Base-by-base conservation (phyloP, 441 rosid genomes). In the Viola pubescens region DNA sequence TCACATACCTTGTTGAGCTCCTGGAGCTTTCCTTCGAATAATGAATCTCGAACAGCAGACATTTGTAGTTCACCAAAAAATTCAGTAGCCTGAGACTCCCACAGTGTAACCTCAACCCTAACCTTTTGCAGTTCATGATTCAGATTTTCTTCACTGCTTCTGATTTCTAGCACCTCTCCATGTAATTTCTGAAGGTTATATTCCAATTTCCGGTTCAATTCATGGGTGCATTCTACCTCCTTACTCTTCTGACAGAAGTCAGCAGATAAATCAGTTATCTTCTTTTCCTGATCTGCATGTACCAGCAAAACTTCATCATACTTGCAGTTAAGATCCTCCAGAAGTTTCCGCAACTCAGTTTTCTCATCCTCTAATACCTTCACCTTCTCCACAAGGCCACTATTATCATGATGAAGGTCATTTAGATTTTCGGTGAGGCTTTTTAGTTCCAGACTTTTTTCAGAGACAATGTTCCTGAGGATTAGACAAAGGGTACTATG, bases 41-140 rank as follows among this genome's bases (percentile, higher is more conserved):
- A 65, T 63, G 70, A 75, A 74, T 85, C 90, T 63, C 42, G 81
- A 60, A 87, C 77, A 53, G 60, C 61, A 11, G 79, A 82, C 41
- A 73, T 61, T 67, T 86, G 92, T 65, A 85, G 64, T 68, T 88
- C 81, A 60, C 75, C 79, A 44, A 79, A 77, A 26, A 75, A 63
- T 56, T 75, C 70, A 53, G 73, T 63, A 57, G 87, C 82, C 63
- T 81, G 76, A 65, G 78, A 70, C 74, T 80, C 90, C 95, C 89
- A 81, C 37, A 56, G 59, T 60, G 75, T 77, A 71, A 61, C 62
- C 59, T 81, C 87, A 34, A 54, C 70, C 65, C 73, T 76, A 63
- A 57, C 83, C 61, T 73, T 74, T 7, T 52, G 63, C 66, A 91
- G 75, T 73, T 83, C 86, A 57, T 51, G 41, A 73, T 60, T 79